Evolutionary conservation across 495 filamentous ascomycete species (phyloP), one percentile per base, ranked within the genome.

Genomic region (Neurospora terricola): DNA sequence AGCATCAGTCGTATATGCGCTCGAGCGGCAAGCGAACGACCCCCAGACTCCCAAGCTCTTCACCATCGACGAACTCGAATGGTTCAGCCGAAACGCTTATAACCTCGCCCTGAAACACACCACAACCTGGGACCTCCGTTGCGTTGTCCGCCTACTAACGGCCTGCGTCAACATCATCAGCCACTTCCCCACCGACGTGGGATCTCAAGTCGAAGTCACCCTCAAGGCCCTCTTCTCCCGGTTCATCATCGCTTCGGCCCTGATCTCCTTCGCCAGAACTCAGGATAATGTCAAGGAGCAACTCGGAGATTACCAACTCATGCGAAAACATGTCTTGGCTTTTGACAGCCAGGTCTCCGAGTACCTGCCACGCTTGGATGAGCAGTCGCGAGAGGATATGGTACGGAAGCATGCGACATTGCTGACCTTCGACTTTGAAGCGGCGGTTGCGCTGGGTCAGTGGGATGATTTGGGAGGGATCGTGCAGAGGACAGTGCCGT

Each of bases 1-100:
- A 42, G 14, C 42, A 62, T 59, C 43, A 85, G 81, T 81, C 76
- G 86, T 86, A 9, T 75, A 81, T 6, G 81, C 82, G 9, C 86
- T 84, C 79, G 84, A 80, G 81, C 84, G 81, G 77, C 77, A 79
- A 69, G 81, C 75, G 75, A 69, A 75, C 23, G 72, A 72, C 80
- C 72, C 40, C 74, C 69, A 72, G 78, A 36, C 73, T 80, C 76
- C 72, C 77, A 79, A 78, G 36, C 73, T 86, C 16, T 91, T 92
- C 79, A 87, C 82, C 2, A 66, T 85, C 27, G 81, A 82, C 36
- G 93, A 96, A 73, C 83, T 95, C 3, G 86, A 95, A 77, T 96
- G 93, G 93, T 93, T 96, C 80, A 90, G 88, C 68, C 87, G 89
- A 71, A 94, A 90, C 75, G 87, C 88, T 8, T 97, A 96, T 80